phyloP scores from a whole-genome alignment of 75 land plant species.

The Pinus albicaulis region DNA sequence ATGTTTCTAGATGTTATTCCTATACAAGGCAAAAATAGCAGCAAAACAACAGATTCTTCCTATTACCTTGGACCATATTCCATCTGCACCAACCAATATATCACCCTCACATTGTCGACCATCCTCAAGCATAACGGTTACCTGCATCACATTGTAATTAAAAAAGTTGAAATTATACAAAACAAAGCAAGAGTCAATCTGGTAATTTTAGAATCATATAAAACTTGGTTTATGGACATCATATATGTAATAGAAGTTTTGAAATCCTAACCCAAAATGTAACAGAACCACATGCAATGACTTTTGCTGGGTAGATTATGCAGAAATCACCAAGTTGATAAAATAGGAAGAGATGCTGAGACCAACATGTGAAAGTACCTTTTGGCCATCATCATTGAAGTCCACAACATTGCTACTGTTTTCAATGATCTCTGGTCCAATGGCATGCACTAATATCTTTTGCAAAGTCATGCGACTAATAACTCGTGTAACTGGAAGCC shows the following conservation, averaged over 20 bases:
- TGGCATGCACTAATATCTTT: conserved; percentile 36
- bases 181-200: not conserved
- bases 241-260: not conserved
- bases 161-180: not conserved
- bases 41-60: not conserved
- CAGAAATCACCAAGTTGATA: not conserved
- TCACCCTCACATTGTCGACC: conserved; percentile 43
- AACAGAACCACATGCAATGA: not conserved
- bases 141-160: conserved; percentile 13
- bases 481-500: conserved; percentile 53
- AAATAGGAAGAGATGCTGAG: not conserved
- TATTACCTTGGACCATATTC: conserved; percentile 48
- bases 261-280: not conserved
- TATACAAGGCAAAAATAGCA: not conserved
- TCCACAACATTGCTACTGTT: conserved; percentile 46
- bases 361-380: conserved; percentile 16
- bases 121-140: conserved; percentile 44
- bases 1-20: not conserved
- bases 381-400: conserved; percentile 37
- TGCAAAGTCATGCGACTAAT: conserved; percentile 56
- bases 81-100: conserved; percentile 55
- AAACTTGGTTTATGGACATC: not conserved
- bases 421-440: conserved; percentile 36
- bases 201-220: not conserved
- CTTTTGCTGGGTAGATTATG: not conserved